Percentiles rank a stretch among this genome's conserved stretches.
Evolutionary conservation across 2,329 filamentous ascomycete genomes (phyloP).

Genomic region (Aspergillus viridinutans): DNA sequence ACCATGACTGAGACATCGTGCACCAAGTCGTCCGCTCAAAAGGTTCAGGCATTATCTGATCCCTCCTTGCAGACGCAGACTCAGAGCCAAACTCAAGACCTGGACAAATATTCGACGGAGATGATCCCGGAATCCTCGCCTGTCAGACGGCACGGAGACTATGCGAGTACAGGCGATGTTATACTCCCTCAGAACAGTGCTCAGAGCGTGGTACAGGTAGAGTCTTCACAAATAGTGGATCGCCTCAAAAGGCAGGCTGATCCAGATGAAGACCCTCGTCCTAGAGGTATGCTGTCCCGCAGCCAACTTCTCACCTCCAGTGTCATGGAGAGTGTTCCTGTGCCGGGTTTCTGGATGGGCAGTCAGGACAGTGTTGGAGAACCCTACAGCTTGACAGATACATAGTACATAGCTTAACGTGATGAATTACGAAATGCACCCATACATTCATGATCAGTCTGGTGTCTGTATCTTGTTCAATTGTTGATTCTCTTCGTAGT

Average conservation of each 20-base stretch:
- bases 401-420: slow-evolving; percentile 6
- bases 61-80: slow-evolving; percentile 14
- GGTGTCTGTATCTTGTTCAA: not conserved
- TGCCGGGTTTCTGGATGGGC: slow-evolving; percentile 35
- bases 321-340: slow-evolving; percentile 41
- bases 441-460: not conserved
- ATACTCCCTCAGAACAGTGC: slow-evolving; percentile 16
- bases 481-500: not conserved
- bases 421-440: not conserved
- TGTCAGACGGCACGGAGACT: slow-evolving; percentile 16
- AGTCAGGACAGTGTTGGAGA: slow-evolving; percentile 38
- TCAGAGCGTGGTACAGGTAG: slow-evolving; percentile 35
- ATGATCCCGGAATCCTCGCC: slow-evolving; percentile 41
- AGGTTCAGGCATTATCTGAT: not conserved
- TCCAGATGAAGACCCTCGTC: slow-evolving; percentile 10
- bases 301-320: slow-evolving; percentile 40
- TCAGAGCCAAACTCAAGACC: slow-evolving; percentile 18
- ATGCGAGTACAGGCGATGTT: slow-evolving; percentile 1
- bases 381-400: slow-evolving; percentile 30
- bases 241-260: slow-evolving; percentile 12
- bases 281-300: slow-evolving; percentile 24
- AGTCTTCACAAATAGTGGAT: slow-evolving; percentile 38
- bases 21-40: slow-evolving; percentile 6
- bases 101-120: slow-evolving; percentile 24
- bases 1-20: slow-evolving; percentile 3